phyloP scores from a whole-genome alignment of 768 basidiomycete genomes.

The Mycena metata region DNA sequence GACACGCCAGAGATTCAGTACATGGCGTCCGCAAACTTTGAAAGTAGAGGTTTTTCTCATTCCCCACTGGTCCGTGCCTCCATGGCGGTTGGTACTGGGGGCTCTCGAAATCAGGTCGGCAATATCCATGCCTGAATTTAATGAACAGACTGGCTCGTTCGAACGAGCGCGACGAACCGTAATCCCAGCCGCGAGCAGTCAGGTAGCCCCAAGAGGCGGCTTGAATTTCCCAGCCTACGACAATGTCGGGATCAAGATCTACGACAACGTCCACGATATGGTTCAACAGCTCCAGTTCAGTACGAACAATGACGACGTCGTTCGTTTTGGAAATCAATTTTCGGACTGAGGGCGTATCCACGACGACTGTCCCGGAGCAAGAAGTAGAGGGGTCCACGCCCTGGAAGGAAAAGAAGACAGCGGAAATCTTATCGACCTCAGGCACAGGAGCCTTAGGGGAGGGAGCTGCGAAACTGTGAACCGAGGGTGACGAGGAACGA shows the following conservation, averaged over 20 bases:
- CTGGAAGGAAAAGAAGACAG: conserved; percentile 83
- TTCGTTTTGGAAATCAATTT: conserved; percentile 54
- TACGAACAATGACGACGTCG: conserved; percentile 66
- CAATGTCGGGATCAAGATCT: conserved; percentile 90
- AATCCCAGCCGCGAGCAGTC: conserved; percentile 69
- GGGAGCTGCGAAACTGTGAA: conserved; percentile 58
- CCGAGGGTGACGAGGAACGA: background rate
- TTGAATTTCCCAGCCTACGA: conserved; percentile 95
- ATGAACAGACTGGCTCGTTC: background rate
- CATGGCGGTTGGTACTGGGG: conserved; percentile 54
- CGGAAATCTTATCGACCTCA: conserved; percentile 72
- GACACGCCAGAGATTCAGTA: conserved; percentile 93
- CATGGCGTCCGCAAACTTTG: conserved; percentile 88
- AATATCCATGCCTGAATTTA: conserved; percentile 74
- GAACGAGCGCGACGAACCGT: conserved; percentile 59
- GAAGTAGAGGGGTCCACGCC: conserved; percentile 54
- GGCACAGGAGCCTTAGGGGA: conserved; percentile 78
- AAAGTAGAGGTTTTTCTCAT: conserved; percentile 83
- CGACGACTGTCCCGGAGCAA: conserved; percentile 67
- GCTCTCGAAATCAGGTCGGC: conserved; percentile 84
- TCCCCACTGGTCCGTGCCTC: conserved; percentile 76
- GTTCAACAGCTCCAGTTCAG: conserved; percentile 88
- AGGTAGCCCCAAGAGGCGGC: conserved; percentile 92
- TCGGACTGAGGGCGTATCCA: conserved; percentile 57
- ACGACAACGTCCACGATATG: conserved; percentile 77